Evolutionary conservation across 495 filamentous ascomycete genomes (phyloP).

Genomic region (Terfezia boudieri): DNA sequence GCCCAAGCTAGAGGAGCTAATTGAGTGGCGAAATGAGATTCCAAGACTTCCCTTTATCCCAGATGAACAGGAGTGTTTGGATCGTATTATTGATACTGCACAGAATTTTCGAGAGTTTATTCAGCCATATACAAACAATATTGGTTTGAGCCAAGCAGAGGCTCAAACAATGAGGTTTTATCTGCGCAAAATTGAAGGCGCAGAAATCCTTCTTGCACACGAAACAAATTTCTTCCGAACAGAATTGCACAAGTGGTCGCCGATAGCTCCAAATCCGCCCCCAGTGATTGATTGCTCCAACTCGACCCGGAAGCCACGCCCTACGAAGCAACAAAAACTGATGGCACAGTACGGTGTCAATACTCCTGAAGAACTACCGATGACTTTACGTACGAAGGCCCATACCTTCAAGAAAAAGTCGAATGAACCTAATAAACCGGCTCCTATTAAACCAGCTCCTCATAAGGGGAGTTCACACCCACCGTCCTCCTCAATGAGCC

Average conservation of each 20-base stretch:
- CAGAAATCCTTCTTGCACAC: constrained; percentile 73
- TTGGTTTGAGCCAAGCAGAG: constrained; percentile 57
- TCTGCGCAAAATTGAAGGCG: constrained; percentile 92
- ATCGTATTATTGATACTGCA: constrained; percentile 65
- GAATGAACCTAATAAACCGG: constrained; percentile 11
- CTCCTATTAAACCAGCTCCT: constrained; percentile 16
- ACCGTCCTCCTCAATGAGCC: background rate
- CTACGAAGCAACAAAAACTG: constrained; percentile 92
- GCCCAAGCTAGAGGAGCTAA: constrained; percentile 82
- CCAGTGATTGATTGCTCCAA: constrained; percentile 64
- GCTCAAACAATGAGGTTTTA: constrained; percentile 86
- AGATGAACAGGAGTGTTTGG: constrained; percentile 71
- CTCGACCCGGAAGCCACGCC: constrained; percentile 90
- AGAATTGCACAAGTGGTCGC: constrained; percentile 88
- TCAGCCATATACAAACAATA: constrained; percentile 48
- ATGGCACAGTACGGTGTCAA: constrained; percentile 70
- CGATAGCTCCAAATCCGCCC: constrained; percentile 67
- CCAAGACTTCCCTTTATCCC: constrained; percentile 73
- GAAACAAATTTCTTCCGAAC: constrained; percentile 97
- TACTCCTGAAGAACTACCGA: constrained; percentile 70
- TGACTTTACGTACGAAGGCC: constrained; percentile 52
- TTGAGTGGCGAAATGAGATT: constrained; percentile 73
- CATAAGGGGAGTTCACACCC: constrained; percentile 2
- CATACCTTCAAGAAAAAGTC: constrained; percentile 37
- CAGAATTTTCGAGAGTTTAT: constrained; percentile 68